These are phyloP conservation scores for Solanum dulcamara DNA, from an alignment of 257 asterid species.

Conservation along the genomic window DNA sequence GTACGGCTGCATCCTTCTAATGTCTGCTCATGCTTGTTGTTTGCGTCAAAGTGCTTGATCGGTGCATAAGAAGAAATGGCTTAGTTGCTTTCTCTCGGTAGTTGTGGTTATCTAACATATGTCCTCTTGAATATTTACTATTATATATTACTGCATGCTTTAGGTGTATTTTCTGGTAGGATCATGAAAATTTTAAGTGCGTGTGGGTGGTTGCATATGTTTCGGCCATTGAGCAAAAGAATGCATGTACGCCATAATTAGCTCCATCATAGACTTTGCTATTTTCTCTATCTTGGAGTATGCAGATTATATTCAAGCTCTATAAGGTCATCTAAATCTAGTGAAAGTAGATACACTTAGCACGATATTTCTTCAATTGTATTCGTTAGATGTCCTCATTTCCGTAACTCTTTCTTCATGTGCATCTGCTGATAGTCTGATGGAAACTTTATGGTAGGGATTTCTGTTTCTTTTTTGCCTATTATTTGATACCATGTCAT, in stretches of 20 bases:
- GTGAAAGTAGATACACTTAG: neutral
- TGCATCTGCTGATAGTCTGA: neutral
- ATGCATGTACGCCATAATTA: neutral
- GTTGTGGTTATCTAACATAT: neutral
- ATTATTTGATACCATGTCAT: neutral
- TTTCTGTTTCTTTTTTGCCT: neutral
- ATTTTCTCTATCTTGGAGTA: neutral
- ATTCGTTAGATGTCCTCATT: neutral
- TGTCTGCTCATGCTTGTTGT: neutral
- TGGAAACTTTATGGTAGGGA: neutral
- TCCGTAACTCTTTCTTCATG: neutral
- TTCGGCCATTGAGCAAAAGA: neutral
- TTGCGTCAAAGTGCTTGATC: neutral
- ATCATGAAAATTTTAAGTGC: neutral
- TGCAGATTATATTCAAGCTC: neutral
- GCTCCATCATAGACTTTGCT: neutral
- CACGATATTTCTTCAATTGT: neutral
- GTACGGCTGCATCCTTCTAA: conserved; percentile 14
- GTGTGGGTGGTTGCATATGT: neutral
- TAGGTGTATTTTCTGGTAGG: neutral
- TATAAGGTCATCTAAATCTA: neutral
- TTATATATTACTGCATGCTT: too few relatives aligned
- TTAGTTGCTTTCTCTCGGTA: neutral
- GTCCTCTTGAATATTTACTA: neutral
- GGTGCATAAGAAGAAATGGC: neutral